These are phyloP conservation scores for Porcisia hertigi DNA, from an alignment of 208 protist genomes.

Conservation along the genomic window DNA sequence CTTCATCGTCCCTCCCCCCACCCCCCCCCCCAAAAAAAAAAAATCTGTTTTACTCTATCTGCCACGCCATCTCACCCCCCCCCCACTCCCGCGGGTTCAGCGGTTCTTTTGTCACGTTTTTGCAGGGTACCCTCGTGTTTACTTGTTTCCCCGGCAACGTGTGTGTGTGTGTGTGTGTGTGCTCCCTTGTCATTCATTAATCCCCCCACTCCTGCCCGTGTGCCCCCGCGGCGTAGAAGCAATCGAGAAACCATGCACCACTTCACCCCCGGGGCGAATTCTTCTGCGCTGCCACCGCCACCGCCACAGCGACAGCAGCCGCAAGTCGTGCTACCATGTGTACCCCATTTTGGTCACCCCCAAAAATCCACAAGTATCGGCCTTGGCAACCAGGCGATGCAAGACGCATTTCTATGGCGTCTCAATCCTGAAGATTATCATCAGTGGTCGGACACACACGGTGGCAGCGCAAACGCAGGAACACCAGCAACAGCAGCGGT, in stretches of 20 bases:
- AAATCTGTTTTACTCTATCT: too few species aligned
- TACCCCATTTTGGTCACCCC: background rate
- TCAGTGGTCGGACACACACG: background rate
- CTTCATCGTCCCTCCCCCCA: too few species aligned
- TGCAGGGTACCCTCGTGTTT: background rate
- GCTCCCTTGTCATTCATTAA: constrained; percentile 8
- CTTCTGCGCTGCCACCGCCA: background rate
- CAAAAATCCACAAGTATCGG: background rate
- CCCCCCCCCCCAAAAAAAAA: too few species aligned
- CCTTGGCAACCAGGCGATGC: background rate
- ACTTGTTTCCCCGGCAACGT: too few species aligned
- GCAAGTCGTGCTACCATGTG: background rate
- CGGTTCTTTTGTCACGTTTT: too few species aligned
- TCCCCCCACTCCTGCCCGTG: too few species aligned
- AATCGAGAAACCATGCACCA: background rate
- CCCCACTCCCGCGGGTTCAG: too few species aligned
- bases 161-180: background rate
- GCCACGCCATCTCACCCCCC: too few species aligned
- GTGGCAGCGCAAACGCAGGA: background rate
- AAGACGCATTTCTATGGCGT: background rate
- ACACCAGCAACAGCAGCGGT: background rate
- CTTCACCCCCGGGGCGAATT: background rate
- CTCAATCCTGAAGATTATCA: background rate
- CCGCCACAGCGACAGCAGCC: constrained; percentile 1
- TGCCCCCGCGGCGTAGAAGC: background rate